Percentiles rank a stretch among this genome's conserved stretches.
phyloP scores from a whole-genome alignment of 73 alveolate species.

The Paramecium caudatum region DNA sequence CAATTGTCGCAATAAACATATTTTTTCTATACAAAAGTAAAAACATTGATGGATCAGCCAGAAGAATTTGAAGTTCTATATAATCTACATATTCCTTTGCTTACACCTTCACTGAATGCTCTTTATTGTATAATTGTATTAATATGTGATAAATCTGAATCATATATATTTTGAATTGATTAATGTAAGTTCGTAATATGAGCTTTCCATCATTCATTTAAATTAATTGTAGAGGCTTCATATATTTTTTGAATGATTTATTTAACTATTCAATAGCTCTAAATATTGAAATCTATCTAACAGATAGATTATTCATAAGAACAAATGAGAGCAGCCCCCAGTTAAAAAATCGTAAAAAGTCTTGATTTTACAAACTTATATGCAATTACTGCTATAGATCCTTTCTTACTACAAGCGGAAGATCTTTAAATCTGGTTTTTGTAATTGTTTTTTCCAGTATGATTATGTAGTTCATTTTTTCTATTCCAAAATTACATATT shows the following conservation, averaged over 20 bases:
- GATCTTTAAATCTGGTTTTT: not conserved
- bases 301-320: not conserved
- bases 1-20: not conserved
- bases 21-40: not conserved
- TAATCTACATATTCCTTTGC: not conserved
- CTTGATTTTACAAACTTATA: not conserved
- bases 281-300: not conserved
- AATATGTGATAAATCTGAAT: not conserved
- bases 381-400: not conserved
- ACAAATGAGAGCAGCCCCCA: slow-evolving; percentile 31
- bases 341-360: not conserved
- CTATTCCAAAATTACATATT: not conserved
- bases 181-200: not conserved
- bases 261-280: not conserved
- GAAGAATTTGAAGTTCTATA: not conserved
- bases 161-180: not conserved
- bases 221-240: not conserved
- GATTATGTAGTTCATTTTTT: slow-evolving; percentile 8
- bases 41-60: not conserved
- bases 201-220: not conserved
- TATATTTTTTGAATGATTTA: not conserved
- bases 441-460: not conserved
- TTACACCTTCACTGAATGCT: not conserved
- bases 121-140: not conserved
- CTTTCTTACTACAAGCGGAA: not conserved